Percentiles rank a stretch among this genome's conserved stretches.
Evolutionary conservation across 2,329 filamentous ascomycete species (phyloP).

Genomic region (Neobulgaria alba): DNA sequence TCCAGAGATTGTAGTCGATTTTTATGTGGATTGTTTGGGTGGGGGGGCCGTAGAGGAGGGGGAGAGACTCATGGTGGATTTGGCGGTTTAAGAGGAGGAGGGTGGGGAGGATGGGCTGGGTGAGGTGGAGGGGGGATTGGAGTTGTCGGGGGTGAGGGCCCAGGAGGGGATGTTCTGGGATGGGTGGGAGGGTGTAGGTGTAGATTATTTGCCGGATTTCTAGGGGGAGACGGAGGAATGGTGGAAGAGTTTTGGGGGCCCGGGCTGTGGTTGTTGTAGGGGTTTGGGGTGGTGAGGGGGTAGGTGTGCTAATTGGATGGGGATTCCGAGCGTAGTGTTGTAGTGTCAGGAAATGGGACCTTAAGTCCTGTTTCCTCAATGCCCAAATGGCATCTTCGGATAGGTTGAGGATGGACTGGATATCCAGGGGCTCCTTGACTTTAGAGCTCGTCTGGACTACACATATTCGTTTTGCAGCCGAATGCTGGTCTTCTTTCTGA

Average conservation of each 20-base stretch:
- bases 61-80: constrained; percentile 20
- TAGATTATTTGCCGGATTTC: constrained; percentile 22
- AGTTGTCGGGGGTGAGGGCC: constrained; percentile 24
- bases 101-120: constrained; percentile 15
- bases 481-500: too few relatives aligned
- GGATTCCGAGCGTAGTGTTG: constrained; percentile 19
- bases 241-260: not conserved
- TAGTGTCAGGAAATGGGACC: constrained; percentile 18
- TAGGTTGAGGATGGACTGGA: constrained; percentile 15
- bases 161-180: constrained; percentile 11
- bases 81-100: constrained; percentile 20
- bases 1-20: constrained; percentile 24
- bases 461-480: too few relatives aligned
- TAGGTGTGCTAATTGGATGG: constrained; percentile 8
- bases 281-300: constrained; percentile 1
- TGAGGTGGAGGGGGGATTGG: constrained; percentile 20
- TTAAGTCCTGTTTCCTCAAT: constrained; percentile 20
- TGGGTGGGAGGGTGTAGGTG: constrained; percentile 11
- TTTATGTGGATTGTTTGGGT: constrained; percentile 16
- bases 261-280: not conserved
- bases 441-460: too few relatives aligned
- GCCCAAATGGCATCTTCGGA: constrained; percentile 19
- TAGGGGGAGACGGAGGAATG: constrained; percentile 18
- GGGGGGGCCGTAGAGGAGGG: constrained; percentile 20
- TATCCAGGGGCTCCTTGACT: constrained; percentile 7